phyloP scores from a whole-genome alignment of 805 yeast species.

The Clavispora asparagi region DNA sequence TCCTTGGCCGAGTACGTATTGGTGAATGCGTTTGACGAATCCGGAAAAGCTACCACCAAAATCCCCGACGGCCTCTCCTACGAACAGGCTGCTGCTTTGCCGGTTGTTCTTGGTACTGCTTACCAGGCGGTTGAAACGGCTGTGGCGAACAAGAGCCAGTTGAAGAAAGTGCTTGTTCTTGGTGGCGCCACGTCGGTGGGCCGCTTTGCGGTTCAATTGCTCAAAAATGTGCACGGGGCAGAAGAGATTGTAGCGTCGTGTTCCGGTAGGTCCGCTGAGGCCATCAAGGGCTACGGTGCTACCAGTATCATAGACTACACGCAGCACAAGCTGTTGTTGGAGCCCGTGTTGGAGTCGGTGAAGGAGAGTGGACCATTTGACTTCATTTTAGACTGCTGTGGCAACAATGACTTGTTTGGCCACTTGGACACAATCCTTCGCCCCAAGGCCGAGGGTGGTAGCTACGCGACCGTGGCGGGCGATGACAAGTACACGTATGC shows the following conservation, averaged over 20 bases:
- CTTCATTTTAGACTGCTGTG: slow-evolving; percentile 60
- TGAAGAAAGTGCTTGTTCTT: slow-evolving; percentile 51
- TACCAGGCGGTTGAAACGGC: slow-evolving; percentile 28
- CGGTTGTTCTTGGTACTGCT: slow-evolving; percentile 64
- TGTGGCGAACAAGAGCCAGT: slow-evolving; percentile 27
- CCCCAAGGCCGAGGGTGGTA: slow-evolving; percentile 33
- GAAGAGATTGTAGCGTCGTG: slow-evolving; percentile 53
- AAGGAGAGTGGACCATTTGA: slow-evolving; percentile 44
- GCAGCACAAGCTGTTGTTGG: slow-evolving; percentile 29
- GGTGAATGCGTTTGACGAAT: slow-evolving; percentile 26
- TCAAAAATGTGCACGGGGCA: slow-evolving; percentile 41
- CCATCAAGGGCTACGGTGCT: slow-evolving; percentile 51
- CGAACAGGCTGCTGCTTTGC: slow-evolving; percentile 62
- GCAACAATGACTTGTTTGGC: slow-evolving; percentile 47
- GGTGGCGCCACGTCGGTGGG: slow-evolving; percentile 80
- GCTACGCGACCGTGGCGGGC: slow-evolving; percentile 56
- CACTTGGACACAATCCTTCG: slow-evolving; percentile 41
- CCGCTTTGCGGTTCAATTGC: slow-evolving; percentile 48
- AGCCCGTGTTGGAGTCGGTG: slow-evolving; percentile 30
- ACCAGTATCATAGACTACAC: slow-evolving; percentile 55
- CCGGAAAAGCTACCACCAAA: slow-evolving; percentile 33
- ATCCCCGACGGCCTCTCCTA: slow-evolving; percentile 44
- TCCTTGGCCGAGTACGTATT: slow-evolving; percentile 44
- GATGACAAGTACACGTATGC: slow-evolving; percentile 39
- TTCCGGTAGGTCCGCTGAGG: slow-evolving; percentile 42